Conservation (phyloP, 208 protist species). For the Leishmania aethiopica region DNA sequence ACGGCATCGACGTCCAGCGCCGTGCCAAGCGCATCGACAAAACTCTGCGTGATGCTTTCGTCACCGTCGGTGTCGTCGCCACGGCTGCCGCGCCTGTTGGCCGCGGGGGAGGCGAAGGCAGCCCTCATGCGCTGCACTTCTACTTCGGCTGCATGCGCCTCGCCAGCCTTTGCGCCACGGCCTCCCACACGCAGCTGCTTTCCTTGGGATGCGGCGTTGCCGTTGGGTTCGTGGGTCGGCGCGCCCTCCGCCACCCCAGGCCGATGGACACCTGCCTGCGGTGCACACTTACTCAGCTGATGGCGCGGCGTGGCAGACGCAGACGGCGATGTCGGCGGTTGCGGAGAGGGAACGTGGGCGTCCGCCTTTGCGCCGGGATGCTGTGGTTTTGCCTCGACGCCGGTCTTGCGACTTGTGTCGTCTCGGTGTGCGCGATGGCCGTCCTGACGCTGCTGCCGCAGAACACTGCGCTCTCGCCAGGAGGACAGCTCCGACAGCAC, state of each 20-base stretch:
- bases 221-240: not conserved
- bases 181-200: too few relatives aligned
- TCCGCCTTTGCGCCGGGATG: not conserved
- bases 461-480: conserved; percentile 32
- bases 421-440: not conserved
- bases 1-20: conserved; percentile 48
- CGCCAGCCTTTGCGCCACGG: not conserved
- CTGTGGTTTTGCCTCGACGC: not conserved
- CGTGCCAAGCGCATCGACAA: conserved; percentile 50
- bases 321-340: not conserved
- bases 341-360: not conserved
- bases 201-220: not conserved
- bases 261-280: too few relatives aligned
- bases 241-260: not conserved
- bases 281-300: not conserved
- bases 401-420: not conserved
- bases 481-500: conserved; percentile 32
- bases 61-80: conserved; percentile 5
- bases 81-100: not conserved
- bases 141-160: not conserved
- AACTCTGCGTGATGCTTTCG: conserved; percentile 25
- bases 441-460: conserved; percentile 15
- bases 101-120: too few relatives aligned
- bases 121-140: too few relatives aligned
- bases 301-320: not conserved